Percentiles rank a stretch among this genome's conserved stretches.
These are phyloP conservation scores for Coffea humblotiana DNA, from an alignment of 305 asterid genomes.

Conservation along the genomic window DNA sequence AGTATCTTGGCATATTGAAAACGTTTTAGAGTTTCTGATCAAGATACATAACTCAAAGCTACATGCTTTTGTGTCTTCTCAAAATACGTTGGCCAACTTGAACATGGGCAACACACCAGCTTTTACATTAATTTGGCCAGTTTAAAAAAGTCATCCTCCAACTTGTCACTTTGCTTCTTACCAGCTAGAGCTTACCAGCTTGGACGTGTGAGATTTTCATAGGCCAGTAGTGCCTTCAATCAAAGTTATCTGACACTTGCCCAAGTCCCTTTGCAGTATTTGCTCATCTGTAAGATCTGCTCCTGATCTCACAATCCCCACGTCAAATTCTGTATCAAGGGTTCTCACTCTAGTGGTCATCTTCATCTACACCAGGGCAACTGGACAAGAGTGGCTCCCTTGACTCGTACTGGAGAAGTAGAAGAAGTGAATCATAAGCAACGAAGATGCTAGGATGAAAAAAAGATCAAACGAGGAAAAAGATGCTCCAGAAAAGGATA, in stretches of 20 bases:
- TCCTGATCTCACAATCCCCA: neutral
- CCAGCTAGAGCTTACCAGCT: neutral
- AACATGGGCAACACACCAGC: neutral
- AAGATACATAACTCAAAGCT: neutral
- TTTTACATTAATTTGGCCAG: neutral
- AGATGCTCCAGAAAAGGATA: neutral
- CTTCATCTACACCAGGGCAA: slow-evolving; percentile 82
- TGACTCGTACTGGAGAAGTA: slow-evolving; percentile 51
- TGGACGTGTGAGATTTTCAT: neutral
- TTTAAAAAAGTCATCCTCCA: neutral
- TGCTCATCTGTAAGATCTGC: neutral
- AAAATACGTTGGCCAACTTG: neutral
- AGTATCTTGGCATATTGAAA: neutral
- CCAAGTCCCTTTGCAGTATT: neutral
- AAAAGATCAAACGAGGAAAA: neutral
- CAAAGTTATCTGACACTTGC: neutral
- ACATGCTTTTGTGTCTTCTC: neutral
- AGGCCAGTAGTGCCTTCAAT: neutral
- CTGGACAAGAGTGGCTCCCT: slow-evolving; percentile 48
- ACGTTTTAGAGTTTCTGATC: neutral
- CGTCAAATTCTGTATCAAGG: neutral
- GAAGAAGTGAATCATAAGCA: slow-evolving; percentile 23
- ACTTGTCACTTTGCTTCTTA: neutral
- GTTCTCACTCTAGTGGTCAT: slow-evolving; percentile 55
- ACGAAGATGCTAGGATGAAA: no score